Percentiles rank a stretch among this genome's conserved stretches.
phyloP scores from a whole-genome alignment of 768 basidiomycete species.

The Amanita fuliginea region DNA sequence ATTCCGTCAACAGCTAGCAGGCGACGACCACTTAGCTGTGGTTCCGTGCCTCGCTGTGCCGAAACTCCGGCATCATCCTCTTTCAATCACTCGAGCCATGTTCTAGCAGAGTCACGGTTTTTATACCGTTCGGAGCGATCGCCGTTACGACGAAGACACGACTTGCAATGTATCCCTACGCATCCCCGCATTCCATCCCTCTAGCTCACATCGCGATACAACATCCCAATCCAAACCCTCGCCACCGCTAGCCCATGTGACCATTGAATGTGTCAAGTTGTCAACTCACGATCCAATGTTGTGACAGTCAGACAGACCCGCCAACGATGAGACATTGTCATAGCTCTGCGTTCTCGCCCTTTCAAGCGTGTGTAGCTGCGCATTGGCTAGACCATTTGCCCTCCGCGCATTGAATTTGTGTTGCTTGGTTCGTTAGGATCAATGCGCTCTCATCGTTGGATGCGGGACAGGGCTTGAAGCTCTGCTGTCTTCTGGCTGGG shows the following conservation, averaged over 20 bases:
- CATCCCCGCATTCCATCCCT: background rate
- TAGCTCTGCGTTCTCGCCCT: conserved; percentile 2
- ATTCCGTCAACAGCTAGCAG: conserved; percentile 48
- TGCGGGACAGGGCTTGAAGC: background rate
- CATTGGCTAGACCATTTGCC: conserved; percentile 2
- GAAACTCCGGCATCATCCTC: conserved; percentile 57
- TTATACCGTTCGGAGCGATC: background rate
- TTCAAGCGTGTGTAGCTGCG: conserved; percentile 2
- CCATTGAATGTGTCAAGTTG: conserved; percentile 2
- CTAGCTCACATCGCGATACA: background rate
- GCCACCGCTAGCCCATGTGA: background rate
- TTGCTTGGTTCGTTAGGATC: background rate
- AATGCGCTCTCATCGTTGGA: background rate
- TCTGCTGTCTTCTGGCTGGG: background rate
- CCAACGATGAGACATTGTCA: background rate
- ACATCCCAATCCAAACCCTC: background rate
- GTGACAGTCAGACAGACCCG: background rate
- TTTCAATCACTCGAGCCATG: conserved; percentile 9
- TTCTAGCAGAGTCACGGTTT: conserved; percentile 4
- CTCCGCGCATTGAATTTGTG: background rate
- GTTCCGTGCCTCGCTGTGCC: conserved; percentile 73
- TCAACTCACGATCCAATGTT: background rate
- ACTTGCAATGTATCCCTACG: conserved; percentile 6
- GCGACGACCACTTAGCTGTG: conserved; percentile 78
- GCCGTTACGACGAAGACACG: conserved; percentile 7